Conservation (phyloP, 352 stramenopile genomes). For the Aphanomyces astaci region DNA sequence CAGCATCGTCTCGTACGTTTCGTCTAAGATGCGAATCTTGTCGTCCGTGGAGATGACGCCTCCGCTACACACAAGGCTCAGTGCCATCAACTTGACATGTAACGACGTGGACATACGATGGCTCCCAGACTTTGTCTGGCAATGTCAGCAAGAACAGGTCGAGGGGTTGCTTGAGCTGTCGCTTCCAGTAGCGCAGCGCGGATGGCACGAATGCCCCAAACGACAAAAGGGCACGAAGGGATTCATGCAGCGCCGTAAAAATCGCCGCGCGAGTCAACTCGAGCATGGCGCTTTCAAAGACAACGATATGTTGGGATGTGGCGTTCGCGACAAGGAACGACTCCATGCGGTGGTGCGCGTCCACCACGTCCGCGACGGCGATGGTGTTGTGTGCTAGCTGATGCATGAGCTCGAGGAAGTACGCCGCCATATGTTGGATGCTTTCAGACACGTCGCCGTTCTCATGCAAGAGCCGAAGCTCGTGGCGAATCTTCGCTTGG, state of each 20-base stretch:
- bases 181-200: slow-evolving; percentile 16
- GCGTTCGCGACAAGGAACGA: background rate
- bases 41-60: slow-evolving; percentile 6
- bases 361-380: background rate
- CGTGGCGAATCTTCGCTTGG: background rate
- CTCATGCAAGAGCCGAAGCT: background rate
- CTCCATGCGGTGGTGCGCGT: background rate
- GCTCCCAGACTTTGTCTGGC: slow-evolving; percentile 10
- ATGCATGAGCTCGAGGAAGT: slow-evolving; percentile 8
- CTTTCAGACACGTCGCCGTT: background rate
- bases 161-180: slow-evolving; percentile 11
- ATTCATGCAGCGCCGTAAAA: background rate
- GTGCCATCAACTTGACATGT: no score
- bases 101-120: background rate
- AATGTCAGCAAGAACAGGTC: background rate
- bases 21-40: slow-evolving; percentile 12
- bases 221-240: background rate
- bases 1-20: slow-evolving; percentile 2
- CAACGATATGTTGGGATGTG: background rate
- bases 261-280: background rate
- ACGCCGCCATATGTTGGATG: background rate
- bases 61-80: no score
- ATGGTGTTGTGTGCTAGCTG: background rate
- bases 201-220: background rate
- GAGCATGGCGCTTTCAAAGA: slow-evolving; percentile 9